Evolutionary conservation across 2,329 filamentous ascomycete genomes (phyloP), one percentile per base, ranked within the genome.

Genomic region (Exophiala lecanii-corni): DNA sequence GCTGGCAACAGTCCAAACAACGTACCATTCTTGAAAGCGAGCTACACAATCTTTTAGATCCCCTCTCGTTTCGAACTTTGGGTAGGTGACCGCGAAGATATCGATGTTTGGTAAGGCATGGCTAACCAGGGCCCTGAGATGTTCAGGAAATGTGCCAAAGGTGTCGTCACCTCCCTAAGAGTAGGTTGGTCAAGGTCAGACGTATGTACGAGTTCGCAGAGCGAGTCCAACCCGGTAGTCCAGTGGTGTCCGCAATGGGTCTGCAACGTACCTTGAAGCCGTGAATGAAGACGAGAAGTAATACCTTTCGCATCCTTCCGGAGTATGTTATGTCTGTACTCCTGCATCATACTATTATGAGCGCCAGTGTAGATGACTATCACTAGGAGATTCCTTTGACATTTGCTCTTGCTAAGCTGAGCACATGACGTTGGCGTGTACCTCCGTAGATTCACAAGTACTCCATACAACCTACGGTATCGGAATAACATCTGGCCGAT

Each of bases 1-100:
- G 12, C 13, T 36, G 16, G 4, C 23, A 26, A 26, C 12, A 26
- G 12, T 12, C 23, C 23, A 26, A 12, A n/a, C n/a, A 10, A 54
- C 59, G 36, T 56, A 72, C 70, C 71, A 74, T 60, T 73, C 70
- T 54, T 68, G 60, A 43, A 74, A 69, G 18, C 58, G 60, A 3
- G 52, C 59, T 35, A 73, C 71, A 43, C 64, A 68, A 49, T 70
- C 66, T 45, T 63, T 65, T 41, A 74, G 48, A 23, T 70, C 69
- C 3, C 71, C 71, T 46, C 66, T 62, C 3, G 71, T 74, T 52
- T 73, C 69, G 55, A 71, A 74, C 48, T 66, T 69, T 15, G 71
- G 71, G 51, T 74, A 74, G 18, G 66, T 63, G 19, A 63, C 58
- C n/a, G 61, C 60, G 34, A 60, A 50, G 12, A 73, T 64, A 10